Evolutionary conservation across 2,329 filamentous ascomycete species (phyloP), one percentile per base, ranked within the genome.

Genomic region (Cadophora sp.): DNA sequence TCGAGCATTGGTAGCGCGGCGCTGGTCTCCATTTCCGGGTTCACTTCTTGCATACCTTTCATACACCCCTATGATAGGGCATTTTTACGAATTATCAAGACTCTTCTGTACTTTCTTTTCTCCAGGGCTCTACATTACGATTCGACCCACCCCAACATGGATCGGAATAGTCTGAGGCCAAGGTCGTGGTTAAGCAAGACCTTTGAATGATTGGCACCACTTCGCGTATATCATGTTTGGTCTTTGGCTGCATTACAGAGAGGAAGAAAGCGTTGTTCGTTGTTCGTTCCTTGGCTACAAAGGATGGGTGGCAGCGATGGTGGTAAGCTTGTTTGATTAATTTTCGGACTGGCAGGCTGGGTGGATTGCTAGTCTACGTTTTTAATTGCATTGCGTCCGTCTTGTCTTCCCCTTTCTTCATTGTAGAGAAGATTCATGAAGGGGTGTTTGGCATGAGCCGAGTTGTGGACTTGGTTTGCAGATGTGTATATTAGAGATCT

Each of bases 1-100:
- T 77, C 71, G 75, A 67, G 76, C 76, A 79, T 78, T 77, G 73
- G 70, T 76, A 80, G 78, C 78, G 76, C 69, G 77, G 78, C 75
- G 78, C 70, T 74, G 76, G 68, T 73, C 34, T 26, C 22, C 22
- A 34, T 27, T 26, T 70, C 62, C 60, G 68, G 73, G 64, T 72
- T 70, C 69, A 70, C 65, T 76, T 74, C 73, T 73, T 73, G 69
- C 72, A 73, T 74, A 55, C 67, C 66, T 65, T 72, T 71, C 66
- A 66, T 66, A 50, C 22, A n/a, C 46, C 50, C 46, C 46, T 62
- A 26, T 62, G 48, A 34, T 8, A 27, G 55, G 65, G 65, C 53
- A 31, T 26, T 58, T 68, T 73, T 62, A 73, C 66, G 71, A 72
- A 50, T 69, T 72, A 67, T 67, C 66, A 71, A 72, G 67, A 69